Evolutionary conservation across 208 protist genomes (phyloP).

Genomic region (Leishmania major): DNA sequence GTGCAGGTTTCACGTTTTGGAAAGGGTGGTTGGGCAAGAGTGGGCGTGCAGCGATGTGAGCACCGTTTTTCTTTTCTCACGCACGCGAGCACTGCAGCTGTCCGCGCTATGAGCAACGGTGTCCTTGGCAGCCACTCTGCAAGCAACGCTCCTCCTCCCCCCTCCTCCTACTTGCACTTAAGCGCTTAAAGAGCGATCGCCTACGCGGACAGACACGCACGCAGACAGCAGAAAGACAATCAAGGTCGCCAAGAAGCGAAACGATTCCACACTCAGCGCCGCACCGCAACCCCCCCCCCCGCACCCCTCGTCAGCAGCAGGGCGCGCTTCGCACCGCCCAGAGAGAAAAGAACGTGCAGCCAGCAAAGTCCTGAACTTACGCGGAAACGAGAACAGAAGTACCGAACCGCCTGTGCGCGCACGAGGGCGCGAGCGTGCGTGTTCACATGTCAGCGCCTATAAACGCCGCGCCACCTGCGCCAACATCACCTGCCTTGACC

Average conservation of each 20-base stretch:
- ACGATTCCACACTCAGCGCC: not conserved
- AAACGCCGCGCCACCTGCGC: not conserved
- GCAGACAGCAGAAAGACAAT: slow-evolving; percentile 4
- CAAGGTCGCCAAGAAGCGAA: not conserved
- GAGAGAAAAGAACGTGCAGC: not conserved
- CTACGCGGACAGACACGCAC: not conserved
- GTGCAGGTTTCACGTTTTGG: not conserved
- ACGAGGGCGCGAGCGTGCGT: not conserved
- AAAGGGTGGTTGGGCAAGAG: too few relatives aligned
- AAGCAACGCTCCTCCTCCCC: not conserved
- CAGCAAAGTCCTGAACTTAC: not conserved
- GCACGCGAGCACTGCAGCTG: not conserved
- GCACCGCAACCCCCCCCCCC: not conserved
- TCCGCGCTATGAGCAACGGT: not conserved
- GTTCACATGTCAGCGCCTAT: not conserved
- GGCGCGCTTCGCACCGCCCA: not conserved
- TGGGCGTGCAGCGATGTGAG: not conserved
- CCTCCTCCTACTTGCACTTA: not conserved
- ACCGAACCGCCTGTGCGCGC: not conserved
- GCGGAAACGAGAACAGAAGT: not conserved
- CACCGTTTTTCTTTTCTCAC: not conserved
- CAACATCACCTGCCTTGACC: not conserved
- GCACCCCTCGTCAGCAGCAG: not conserved
- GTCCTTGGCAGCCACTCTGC: not conserved
- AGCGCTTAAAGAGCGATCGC: not conserved